A percentile compares a stretch with the other conserved stretches of the same genome.
Evolutionary conservation across 495 filamentous ascomycete genomes (phyloP).

Genomic region (Xylaria intraflava): DNA sequence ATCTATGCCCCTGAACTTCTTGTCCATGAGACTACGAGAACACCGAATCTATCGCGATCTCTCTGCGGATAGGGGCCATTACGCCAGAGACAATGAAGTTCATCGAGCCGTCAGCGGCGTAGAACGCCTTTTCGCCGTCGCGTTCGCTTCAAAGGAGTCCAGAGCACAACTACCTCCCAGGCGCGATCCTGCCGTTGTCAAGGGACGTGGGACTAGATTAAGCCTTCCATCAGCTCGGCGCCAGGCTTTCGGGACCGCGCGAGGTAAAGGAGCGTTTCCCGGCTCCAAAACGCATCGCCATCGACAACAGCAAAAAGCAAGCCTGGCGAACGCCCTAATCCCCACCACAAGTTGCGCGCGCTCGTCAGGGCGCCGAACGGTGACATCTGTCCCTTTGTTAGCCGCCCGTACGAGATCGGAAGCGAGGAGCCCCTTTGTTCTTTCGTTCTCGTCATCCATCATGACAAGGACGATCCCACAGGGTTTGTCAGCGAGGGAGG

Average conservation of each 20-base stretch:
- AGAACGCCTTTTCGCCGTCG: conserved; percentile 15
- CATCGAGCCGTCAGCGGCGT: conserved; percentile 13
- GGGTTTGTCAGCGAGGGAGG: neutral
- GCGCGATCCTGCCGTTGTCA: conserved; percentile 4
- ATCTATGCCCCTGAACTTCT: conserved; percentile 13
- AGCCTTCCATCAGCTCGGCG: conserved; percentile 14
- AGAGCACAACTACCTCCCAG: conserved; percentile 19
- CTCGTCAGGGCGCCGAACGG: neutral
- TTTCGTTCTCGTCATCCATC: neutral
- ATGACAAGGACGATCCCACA: neutral
- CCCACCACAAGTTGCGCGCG: neutral
- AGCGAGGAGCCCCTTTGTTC: neutral
- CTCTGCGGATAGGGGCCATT: conserved; percentile 16
- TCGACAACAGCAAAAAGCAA: neutral
- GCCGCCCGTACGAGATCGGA: neutral
- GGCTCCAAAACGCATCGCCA: neutral
- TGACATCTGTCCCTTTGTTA: neutral
- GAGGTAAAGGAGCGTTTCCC: conserved; percentile 2
- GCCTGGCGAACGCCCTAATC: neutral
- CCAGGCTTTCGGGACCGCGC: conserved; percentile 16
- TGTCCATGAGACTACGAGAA: conserved; percentile 16
- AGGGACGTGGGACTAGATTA: conserved; percentile 15
- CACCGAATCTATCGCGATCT: conserved; percentile 9
- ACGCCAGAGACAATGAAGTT: conserved; percentile 22
- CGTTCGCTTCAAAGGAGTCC: conserved; percentile 11